Percentiles rank a stretch among this genome's conserved stretches.
Evolutionary conservation across 768 basidiomycete species (phyloP).

Genomic region (Naematelia aurantialba): DNA sequence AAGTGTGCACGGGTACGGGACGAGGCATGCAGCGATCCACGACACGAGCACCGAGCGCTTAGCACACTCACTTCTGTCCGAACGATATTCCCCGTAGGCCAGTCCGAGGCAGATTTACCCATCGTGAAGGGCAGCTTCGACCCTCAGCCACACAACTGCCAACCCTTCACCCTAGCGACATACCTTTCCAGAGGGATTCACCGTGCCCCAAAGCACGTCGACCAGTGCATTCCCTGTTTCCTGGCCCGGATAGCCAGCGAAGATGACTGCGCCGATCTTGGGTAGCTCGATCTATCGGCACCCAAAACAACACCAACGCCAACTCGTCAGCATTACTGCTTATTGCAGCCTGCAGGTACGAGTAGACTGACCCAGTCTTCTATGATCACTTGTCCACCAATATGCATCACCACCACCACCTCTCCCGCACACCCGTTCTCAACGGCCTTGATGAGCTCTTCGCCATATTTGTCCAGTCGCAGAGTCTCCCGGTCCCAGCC

Average conservation of each 20-base stretch:
- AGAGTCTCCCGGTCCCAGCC: slow-evolving; percentile 44
- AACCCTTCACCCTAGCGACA: slow-evolving; percentile 1
- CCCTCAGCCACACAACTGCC: neutral
- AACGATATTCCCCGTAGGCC: slow-evolving; percentile 44
- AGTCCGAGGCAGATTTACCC: slow-evolving; percentile 38
- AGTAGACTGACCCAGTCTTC: slow-evolving; percentile 40
- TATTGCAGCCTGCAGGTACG: too few relatives aligned
- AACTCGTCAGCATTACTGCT: too few relatives aligned
- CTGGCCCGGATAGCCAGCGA: slow-evolving; percentile 46
- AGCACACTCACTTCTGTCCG: slow-evolving; percentile 27
- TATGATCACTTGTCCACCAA: slow-evolving; percentile 37
- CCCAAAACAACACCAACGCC: neutral
- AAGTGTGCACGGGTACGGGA: too few relatives aligned
- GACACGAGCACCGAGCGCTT: too few relatives aligned
- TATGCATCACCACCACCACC: slow-evolving; percentile 41
- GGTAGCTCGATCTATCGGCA: slow-evolving; percentile 40
- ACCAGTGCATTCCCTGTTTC: slow-evolving; percentile 48
- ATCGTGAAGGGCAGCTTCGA: slow-evolving; percentile 47
- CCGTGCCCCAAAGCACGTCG: slow-evolving; percentile 44
- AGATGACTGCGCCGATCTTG: slow-evolving; percentile 47
- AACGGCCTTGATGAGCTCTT: slow-evolving; percentile 39
- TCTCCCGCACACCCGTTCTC: slow-evolving; percentile 33
- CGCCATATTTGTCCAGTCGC: slow-evolving; percentile 33
- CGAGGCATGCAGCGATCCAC: too few relatives aligned
- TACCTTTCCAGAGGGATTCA: slow-evolving; percentile 44